A percentile compares a stretch with the other conserved stretches of the same genome.
Conservation (phyloP, 768 basidiomycete species). For the Collybiopsis luxurians region DNA sequence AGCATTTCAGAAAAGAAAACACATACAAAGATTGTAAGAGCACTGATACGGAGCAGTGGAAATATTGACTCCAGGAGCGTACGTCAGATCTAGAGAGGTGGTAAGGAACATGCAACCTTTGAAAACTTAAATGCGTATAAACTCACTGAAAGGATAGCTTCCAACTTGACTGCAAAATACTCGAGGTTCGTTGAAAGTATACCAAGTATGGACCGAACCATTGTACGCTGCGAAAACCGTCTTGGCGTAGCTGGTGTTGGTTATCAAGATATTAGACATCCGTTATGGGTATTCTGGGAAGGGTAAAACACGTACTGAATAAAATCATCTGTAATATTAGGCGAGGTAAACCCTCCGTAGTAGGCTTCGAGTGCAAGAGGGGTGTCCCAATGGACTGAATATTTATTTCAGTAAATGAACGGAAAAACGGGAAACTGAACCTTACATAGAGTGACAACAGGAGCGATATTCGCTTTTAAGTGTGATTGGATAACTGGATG, state of each 20-base stretch:
- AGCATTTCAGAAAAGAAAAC: neutral
- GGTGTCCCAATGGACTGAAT: conserved; percentile 47
- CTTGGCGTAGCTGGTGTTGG: conserved; percentile 50
- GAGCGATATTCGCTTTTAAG: conserved; percentile 36
- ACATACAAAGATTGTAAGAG: conserved; percentile 40
- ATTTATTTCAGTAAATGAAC: neutral
- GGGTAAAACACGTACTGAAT: conserved; percentile 30
- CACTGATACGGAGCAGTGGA: conserved; percentile 42
- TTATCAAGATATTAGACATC: neutral
- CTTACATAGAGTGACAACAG: conserved; percentile 50
- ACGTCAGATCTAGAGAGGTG: conserved; percentile 27
- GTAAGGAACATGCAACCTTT: no score
- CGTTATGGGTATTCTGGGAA: neutral
- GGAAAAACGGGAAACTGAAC: neutral
- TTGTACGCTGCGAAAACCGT: conserved; percentile 48
- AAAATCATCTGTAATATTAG: conserved; percentile 45
- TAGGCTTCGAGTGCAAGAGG: conserved; percentile 45
- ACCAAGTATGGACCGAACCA: conserved; percentile 48
- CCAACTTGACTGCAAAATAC: conserved; percentile 38
- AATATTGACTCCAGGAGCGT: conserved; percentile 39
- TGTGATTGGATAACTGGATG: conserved; percentile 45
- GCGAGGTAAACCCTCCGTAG: conserved; percentile 48
- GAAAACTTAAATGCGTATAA: no score
- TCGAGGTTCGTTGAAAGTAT: conserved; percentile 54
- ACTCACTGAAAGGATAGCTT: conserved; percentile 40